A percentile compares a stretch with the other conserved stretches of the same genome.
phyloP scores from a whole-genome alignment of 164 flowering plant species.

The Amborella trichopoda region DNA sequence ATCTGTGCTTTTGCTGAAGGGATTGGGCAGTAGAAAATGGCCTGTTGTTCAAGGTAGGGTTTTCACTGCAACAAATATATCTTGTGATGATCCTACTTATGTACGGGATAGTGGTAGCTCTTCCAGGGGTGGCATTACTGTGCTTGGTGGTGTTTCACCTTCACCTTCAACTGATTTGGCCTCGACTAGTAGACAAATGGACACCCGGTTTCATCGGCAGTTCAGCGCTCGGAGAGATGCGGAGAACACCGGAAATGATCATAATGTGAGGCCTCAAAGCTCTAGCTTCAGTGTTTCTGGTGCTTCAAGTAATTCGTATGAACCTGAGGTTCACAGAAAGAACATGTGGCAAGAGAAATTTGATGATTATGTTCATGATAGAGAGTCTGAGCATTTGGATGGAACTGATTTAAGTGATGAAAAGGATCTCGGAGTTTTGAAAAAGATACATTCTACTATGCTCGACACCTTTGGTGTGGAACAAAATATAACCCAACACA shows the following conservation, averaged over 20 bases:
- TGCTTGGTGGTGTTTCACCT: slow-evolving; percentile 2
- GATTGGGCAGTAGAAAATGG: slow-evolving; percentile 71
- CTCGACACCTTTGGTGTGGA: too few relatives aligned
- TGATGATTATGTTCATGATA: slow-evolving; percentile 19
- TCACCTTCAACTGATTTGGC: slow-evolving; percentile 1
- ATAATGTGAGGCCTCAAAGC: slow-evolving; percentile 26
- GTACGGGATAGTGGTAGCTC: slow-evolving; percentile 33
- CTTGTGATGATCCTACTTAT: slow-evolving; percentile 63
- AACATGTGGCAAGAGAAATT: slow-evolving; percentile 28
- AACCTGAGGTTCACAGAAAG: slow-evolving; percentile 19
- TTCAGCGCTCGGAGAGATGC: slow-evolving; percentile 41
- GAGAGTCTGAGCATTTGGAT: slow-evolving; percentile 14
- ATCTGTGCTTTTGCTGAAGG: slow-evolving; percentile 45
- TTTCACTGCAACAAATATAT: slow-evolving; percentile 36
- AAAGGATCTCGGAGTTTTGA: slow-evolving; percentile 15
- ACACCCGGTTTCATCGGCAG: slow-evolving; percentile 49
- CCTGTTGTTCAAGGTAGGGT: slow-evolving; percentile 60
- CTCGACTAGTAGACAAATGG: slow-evolving; percentile 25
- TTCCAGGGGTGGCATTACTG: slow-evolving; percentile 7
- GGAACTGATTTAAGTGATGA: slow-evolving; percentile 14
- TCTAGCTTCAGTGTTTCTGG: slow-evolving; percentile 42
- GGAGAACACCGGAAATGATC: slow-evolving; percentile 37
- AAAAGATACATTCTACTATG: too few relatives aligned
- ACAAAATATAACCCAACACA: too few relatives aligned
- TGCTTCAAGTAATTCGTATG: slow-evolving; percentile 22